Base-by-base conservation (phyloP, 2,329 filamentous ascomycete genomes). In the Epichloe glyceriae region DNA sequence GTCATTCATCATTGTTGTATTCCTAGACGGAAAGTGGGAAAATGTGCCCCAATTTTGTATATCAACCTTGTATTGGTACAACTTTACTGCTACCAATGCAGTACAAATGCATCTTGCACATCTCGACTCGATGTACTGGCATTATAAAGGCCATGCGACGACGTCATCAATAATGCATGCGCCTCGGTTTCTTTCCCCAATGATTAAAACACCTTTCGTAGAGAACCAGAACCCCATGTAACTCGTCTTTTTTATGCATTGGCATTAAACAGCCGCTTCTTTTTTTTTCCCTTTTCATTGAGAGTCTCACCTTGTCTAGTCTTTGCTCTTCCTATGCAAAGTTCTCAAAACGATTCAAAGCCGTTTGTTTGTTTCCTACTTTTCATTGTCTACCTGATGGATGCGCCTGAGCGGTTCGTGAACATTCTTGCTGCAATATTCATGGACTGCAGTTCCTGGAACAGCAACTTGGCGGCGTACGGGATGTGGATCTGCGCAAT, bases 371-470 rank as follows among this genome's bases (percentile, higher is more conserved):
- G 6, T n/a, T 14, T 20, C 5, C 14, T 15, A 6, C 26, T 33
- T 19, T 14, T 34, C 4, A 10, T 20, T 3, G 43, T 43, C 70
- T 69, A 85, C 57, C 85, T 78, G 56, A 88, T 80, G 42, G 81
- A 82, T 52, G 87, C 82, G 50, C 85, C 86, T 15, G 85, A 88
- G 53, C 86, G 74, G 65, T 87, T 86, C 39, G 91, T 97, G 67
- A 95, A 98, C 89, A 98, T 91, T 66, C 93, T 84, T 34, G 91
- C 85, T 11, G 93, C 91, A 67, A 98, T 97, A 69, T 97, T 97
- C 93, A 98, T 98, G 47, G 89, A 85, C 64, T 90, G 88, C 59
- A 98, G 74, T 73, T 98, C 93, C 73, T 98, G 93, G 83, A 98
- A 98, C 47, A 98, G 80, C 47, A 98, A 77, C 74, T 98, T 98